Evolutionary conservation across 768 basidiomycete species (phyloP).

Genomic region (Termitomyces sp.): DNA sequence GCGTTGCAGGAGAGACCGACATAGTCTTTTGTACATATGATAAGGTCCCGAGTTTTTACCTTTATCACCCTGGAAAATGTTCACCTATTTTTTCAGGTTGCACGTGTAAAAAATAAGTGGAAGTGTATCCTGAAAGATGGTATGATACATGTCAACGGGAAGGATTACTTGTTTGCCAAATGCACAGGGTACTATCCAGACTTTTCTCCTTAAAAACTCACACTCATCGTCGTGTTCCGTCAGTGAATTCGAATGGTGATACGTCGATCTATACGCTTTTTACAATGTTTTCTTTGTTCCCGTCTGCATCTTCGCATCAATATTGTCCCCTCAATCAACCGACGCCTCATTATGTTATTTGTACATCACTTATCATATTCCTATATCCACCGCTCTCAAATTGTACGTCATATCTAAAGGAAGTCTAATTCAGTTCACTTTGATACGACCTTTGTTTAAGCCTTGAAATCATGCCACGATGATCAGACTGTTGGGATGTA

Average conservation of each 20-base stretch:
- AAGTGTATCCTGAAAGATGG: conserved; percentile 98
- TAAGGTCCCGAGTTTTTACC: conserved; percentile 55
- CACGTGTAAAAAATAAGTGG: conserved; percentile 99
- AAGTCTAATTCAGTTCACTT: not conserved
- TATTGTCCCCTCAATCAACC: conserved; percentile 1
- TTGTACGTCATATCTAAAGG: conserved; percentile 15
- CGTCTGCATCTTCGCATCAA: not conserved
- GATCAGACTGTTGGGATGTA: not conserved
- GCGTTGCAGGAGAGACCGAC: conserved; percentile 71
- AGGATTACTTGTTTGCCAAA: conserved; percentile 95
- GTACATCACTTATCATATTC: conserved; percentile 15
- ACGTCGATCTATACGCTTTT: not conserved
- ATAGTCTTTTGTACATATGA: conserved; percentile 99
- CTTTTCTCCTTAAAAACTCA: not conserved
- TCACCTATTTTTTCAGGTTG: conserved; percentile 56
- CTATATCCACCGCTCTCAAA: conserved; percentile 14
- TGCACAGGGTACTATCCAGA: conserved; percentile 74
- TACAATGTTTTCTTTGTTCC: conserved; percentile 1
- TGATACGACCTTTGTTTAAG: not conserved
- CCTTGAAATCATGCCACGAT: not conserved
- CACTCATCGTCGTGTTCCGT: conserved; percentile 1
- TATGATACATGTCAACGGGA: conserved; percentile 95
- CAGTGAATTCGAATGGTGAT: conserved; percentile 42
- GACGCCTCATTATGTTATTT: conserved; percentile 7
- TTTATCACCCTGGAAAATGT: not conserved